Base-by-base conservation (phyloP, 2,329 filamentous ascomycete species). In the Hymenoscyphus scutula region DNA sequence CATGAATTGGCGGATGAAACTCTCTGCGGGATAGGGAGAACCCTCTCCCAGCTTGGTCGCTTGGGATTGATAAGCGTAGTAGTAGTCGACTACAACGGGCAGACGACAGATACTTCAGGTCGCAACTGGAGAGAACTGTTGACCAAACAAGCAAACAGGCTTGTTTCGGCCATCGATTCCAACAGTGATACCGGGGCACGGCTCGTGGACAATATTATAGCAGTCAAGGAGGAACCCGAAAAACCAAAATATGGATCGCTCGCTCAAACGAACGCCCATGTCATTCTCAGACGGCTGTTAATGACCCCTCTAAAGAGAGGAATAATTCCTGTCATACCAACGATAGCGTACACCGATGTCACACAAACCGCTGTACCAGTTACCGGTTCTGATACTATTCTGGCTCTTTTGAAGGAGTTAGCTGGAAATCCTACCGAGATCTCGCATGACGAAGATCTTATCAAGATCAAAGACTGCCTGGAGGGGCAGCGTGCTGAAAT, bases 61-160 rank as follows among this genome's bases (percentile, higher is more conserved):
- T 82, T 99, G 15, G 94, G 95, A 2, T 83, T 99, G 68, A 82
- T 86, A 57, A 92, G 92, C 64, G 86, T 93, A 23, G 84, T 99
- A 0, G 89, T 98, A 1, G 79, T 97, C 8, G 94, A 97, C 70
- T 90, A 88, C 58, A 76, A 80, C 30, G 77, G 80, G 29, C 75
- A 29, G 64, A 68, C 68, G 56, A 73, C 71, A 63, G 55, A 53
- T 29, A 19, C 38, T 11, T 56, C 58, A 38, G n/a, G 13, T 27
- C 19, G 67, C 67, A 64, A 69, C 38, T 75, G 78, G 77, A 76
- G 80, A 68, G 75, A 78, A 68, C 73, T 78, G 55, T 80, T 84
- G 60, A 78, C 80, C 3, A 79, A 86, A 53, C 89, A 97, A 74
- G 86, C 87, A 7, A 84, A 88, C 69, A 86, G 92, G 53, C 78